Conservation (phyloP, 2,329 filamentous ascomycete species). For the Colletotrichum sp. region DNA sequence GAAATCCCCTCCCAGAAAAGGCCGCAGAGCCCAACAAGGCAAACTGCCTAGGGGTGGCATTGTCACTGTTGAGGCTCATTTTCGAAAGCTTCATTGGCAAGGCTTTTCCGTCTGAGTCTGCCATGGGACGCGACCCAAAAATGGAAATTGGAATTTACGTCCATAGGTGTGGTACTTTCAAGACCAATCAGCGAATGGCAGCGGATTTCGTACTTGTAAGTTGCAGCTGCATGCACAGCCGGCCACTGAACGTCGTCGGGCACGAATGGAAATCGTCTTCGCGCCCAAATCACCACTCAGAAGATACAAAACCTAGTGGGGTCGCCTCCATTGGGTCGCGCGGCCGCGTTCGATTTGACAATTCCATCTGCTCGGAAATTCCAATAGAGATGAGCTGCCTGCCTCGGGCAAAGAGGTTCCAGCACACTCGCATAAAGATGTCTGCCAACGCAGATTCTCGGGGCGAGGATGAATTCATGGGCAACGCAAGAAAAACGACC, state of each 20-base stretch:
- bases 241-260: neutral
- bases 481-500: neutral
- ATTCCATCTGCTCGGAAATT: neutral
- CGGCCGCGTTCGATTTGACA: neutral
- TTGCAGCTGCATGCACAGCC: neutral
- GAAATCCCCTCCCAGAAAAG: neutral
- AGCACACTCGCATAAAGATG: slow-evolving; percentile 2
- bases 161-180: neutral
- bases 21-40: neutral
- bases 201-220: neutral
- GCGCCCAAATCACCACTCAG: neutral
- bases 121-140: neutral
- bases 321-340: neutral
- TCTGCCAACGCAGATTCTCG: neutral
- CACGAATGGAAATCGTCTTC: neutral
- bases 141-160: neutral
- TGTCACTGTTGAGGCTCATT: neutral
- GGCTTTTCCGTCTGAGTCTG: neutral
- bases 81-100: neutral
- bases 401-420: neutral
- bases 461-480: neutral
- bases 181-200: neutral
- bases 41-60: neutral
- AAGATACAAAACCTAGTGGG: neutral
- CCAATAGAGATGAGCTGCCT: neutral